A percentile compares a stretch with the other conserved stretches of the same genome.
phyloP scores from a whole-genome alignment of 441 rosid species.

The Syzygium syzygioides region DNA sequence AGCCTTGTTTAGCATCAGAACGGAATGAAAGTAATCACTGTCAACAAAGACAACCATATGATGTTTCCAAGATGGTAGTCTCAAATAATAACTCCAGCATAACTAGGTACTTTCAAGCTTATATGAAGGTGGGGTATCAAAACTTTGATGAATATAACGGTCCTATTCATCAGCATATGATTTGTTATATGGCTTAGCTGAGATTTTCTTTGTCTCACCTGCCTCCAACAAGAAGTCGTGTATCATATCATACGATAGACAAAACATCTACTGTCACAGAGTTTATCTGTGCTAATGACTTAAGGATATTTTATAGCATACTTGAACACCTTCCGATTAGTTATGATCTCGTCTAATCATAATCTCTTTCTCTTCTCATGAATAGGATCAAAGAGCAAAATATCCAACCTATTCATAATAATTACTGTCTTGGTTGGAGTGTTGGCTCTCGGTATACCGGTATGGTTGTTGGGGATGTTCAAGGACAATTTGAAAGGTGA shows the following conservation, averaged over 20 bases:
- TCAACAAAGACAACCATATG: not conserved
- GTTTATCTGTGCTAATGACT: not conserved
- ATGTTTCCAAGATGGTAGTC: not conserved
- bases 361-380: not conserved
- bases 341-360: not conserved
- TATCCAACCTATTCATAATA: conserved; percentile 27
- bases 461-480: conserved; percentile 52
- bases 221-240: not conserved
- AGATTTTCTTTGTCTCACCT: not conserved
- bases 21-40: not conserved
- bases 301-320: not conserved
- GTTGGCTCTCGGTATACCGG: conserved; percentile 21
- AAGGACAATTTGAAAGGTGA: conserved; percentile 44
- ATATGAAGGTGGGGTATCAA: not conserved
- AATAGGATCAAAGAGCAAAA: conserved; percentile 20
- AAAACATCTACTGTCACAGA: not conserved
- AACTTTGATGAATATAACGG: not conserved
- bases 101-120: not conserved
- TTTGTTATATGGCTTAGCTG: not conserved
- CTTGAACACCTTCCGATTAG: not conserved
- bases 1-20: not conserved
- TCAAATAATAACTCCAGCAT: not conserved
- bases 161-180: not conserved
- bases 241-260: not conserved
- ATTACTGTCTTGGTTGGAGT: conserved; percentile 25